A percentile compares a stretch with the other conserved stretches of the same genome.
Conservation (phyloP, 2,329 filamentous ascomycete genomes). For the Apiospora saccharicola region DNA sequence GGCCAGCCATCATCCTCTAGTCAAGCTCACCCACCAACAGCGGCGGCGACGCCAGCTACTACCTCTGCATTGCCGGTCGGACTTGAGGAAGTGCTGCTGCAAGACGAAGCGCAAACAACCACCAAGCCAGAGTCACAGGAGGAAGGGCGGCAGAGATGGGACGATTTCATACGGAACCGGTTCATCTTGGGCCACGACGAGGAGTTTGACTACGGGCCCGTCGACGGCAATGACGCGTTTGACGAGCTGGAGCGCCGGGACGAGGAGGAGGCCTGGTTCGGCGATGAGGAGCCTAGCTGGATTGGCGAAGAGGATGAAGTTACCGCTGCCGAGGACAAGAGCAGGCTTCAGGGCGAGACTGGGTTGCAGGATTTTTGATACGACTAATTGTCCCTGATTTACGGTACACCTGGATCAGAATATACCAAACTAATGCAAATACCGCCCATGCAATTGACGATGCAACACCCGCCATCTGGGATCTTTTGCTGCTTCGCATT, state of each 20-base stretch:
- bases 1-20: neutral
- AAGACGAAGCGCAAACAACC: constrained; percentile 44
- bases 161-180: constrained; percentile 72
- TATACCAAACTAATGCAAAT: neutral
- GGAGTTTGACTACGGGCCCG: constrained; percentile 77
- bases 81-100: constrained; percentile 59
- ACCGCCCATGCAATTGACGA: neutral
- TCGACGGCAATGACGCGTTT: constrained; percentile 76
- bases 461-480: neutral
- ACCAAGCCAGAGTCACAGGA: constrained; percentile 59
- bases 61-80: constrained; percentile 30
- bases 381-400: neutral
- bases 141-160: constrained; percentile 75
- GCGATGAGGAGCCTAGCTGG: constrained; percentile 78
- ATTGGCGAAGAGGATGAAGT: constrained; percentile 46
- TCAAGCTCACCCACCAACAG: neutral
- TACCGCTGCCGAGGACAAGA: constrained; percentile 34
- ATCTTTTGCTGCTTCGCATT: neutral
- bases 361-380: constrained; percentile 74
- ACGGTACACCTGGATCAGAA: neutral
- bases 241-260: constrained; percentile 70
- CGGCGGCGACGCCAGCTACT: neutral
- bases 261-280: constrained; percentile 79
- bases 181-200: constrained; percentile 79
- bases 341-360: constrained; percentile 63